phyloP scores from a whole-genome alignment of 495 filamentous ascomycete genomes.

The Penicillium waksmanii region DNA sequence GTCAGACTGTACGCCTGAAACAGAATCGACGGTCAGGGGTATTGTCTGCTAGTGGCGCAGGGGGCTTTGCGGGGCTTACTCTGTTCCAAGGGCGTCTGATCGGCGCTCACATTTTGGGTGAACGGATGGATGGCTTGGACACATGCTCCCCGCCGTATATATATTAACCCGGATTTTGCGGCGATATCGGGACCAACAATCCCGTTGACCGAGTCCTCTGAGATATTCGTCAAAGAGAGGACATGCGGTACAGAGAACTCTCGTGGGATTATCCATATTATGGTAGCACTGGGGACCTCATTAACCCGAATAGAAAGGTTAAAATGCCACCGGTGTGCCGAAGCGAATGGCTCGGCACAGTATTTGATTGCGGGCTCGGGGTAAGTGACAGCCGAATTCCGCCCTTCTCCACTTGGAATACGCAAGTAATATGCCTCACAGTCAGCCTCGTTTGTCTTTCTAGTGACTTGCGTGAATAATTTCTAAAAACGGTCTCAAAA shows the following conservation, averaged over 20 bases:
- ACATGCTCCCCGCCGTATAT: conserved; percentile 1
- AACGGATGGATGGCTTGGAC: conserved; percentile 5
- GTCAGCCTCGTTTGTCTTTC: background rate
- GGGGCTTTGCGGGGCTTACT: conserved; percentile 7
- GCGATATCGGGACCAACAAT: conserved; percentile 12
- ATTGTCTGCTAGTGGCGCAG: background rate
- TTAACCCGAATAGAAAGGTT: background rate
- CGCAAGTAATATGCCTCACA: background rate
- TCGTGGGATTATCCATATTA: no score
- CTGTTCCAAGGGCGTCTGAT: conserved; percentile 4
- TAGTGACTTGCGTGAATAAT: no score
- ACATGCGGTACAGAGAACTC: background rate
- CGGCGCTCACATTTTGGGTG: conserved; percentile 1
- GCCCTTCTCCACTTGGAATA: background rate
- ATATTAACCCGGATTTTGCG: conserved; percentile 21
- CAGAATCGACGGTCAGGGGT: background rate
- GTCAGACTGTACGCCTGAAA: background rate
- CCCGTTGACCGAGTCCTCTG: background rate
- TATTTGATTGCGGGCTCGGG: background rate
- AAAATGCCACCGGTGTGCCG: background rate
- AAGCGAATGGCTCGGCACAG: conserved; percentile 3
- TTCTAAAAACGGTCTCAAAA: no score
- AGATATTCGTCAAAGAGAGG: background rate
- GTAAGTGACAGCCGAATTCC: background rate
- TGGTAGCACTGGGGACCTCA: background rate